phyloP scores from a whole-genome alignment of 768 basidiomycete genomes.

The Mycena latifolia region DNA sequence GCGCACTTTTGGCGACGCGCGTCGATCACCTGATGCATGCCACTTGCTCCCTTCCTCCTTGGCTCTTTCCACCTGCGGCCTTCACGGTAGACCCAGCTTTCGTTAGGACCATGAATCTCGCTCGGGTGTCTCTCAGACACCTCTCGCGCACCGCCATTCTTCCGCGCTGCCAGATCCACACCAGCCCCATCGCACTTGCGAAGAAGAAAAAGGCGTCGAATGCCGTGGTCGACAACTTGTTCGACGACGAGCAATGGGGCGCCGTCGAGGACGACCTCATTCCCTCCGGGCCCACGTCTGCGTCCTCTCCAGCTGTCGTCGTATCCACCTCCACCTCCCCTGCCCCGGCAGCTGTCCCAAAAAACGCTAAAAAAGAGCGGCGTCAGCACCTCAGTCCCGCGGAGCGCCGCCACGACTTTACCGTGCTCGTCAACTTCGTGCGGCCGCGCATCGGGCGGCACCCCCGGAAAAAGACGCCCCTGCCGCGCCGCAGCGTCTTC shows the following conservation, averaged over 20 bases:
- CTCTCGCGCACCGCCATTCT: neutral
- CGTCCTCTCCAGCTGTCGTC: conserved; percentile 1
- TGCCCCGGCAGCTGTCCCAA: neutral
- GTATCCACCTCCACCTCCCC: conserved; percentile 8
- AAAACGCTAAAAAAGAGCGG: neutral
- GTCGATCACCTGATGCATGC: too few relatives aligned
- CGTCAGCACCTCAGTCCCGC: conserved; percentile 4
- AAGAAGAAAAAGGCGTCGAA: conserved; percentile 8
- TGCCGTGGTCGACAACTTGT: neutral
- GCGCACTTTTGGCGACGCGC: too few relatives aligned
- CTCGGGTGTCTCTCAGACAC: conserved; percentile 6
- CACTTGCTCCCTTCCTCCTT: too few relatives aligned
- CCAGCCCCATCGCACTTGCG: conserved; percentile 14
- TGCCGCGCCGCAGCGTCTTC: conserved; percentile 27
- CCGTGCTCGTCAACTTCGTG: conserved; percentile 25
- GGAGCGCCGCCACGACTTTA: conserved; percentile 18
- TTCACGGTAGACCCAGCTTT: too few relatives aligned
- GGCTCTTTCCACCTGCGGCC: too few relatives aligned
- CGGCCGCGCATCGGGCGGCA: conserved; percentile 31
- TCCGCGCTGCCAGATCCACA: conserved; percentile 18
- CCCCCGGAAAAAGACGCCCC: conserved; percentile 26
- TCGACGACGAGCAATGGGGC: conserved; percentile 24
- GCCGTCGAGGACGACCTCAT: conserved; percentile 31
- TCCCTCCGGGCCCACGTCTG: neutral
- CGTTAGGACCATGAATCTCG: conserved; percentile 18